phyloP scores from a whole-genome alignment of 2,329 filamentous ascomycete genomes.

The Fusarium sp. region DNA sequence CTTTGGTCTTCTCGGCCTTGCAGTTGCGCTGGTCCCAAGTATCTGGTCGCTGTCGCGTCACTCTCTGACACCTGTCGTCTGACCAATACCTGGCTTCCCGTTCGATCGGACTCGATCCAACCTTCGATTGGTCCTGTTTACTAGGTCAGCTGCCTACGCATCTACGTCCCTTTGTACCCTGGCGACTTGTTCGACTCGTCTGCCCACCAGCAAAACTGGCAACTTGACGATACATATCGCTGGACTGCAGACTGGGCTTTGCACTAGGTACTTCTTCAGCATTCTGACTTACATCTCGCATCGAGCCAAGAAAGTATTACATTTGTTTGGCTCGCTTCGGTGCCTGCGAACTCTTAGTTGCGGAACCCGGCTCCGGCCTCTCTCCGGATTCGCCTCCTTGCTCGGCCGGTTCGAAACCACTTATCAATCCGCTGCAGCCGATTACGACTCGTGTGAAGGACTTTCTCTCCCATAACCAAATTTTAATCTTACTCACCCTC shows the following conservation, averaged over 20 bases:
- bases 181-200: conserved; percentile 30
- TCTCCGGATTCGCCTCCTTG: conserved; percentile 40
- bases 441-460: conserved; percentile 27
- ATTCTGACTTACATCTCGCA: conserved; percentile 13
- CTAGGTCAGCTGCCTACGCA: conserved; percentile 36
- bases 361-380: conserved; percentile 37
- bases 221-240: conserved; percentile 27
- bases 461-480: conserved; percentile 18
- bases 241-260: conserved; percentile 1
- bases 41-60: conserved; percentile 36
- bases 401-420: conserved; percentile 32
- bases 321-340: conserved; percentile 23
- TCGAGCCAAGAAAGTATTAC: conserved; percentile 4
- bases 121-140: conserved; percentile 29
- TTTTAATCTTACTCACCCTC: conserved; percentile 5
- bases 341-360: conserved; percentile 23
- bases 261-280: conserved; percentile 8
- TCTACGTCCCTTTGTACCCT: conserved; percentile 31
- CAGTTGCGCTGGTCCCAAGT: conserved; percentile 28
- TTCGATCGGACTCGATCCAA: conserved; percentile 29
- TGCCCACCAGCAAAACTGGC: conserved; percentile 30
- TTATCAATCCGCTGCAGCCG: conserved; percentile 31
- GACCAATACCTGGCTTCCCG: conserved; percentile 33
- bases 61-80: conserved; percentile 34
- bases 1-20: conserved; percentile 16